These are phyloP conservation scores for Misopates orontium DNA, from an alignment of 257 asterid genomes.

Conservation along the genomic window DNA sequence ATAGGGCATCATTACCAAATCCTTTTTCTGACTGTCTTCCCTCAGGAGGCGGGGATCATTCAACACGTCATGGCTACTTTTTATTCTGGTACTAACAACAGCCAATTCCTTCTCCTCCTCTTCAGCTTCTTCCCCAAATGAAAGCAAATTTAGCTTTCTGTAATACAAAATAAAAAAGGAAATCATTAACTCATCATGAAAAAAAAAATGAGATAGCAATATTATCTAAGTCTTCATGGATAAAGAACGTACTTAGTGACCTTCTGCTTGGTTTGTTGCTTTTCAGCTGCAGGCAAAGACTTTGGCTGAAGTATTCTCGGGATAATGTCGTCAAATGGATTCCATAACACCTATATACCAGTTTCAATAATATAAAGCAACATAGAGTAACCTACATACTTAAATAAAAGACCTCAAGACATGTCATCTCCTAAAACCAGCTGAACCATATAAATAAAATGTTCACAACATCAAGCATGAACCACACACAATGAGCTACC, in stretches of 20 bases:
- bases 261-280: conserved; percentile 57
- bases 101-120: conserved; percentile 89
- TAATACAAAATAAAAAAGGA: conserved; percentile 27
- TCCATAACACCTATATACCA: conserved; percentile 77
- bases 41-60: conserved; percentile 94
- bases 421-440: not conserved
- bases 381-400: not conserved
- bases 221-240: conserved; percentile 21
- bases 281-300: conserved; percentile 52
- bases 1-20: conserved; percentile 43
- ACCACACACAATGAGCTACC: not conserved
- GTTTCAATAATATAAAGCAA: conserved; percentile 22
- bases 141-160: conserved; percentile 92
- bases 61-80: conserved; percentile 94
- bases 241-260: conserved; percentile 62
- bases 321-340: conserved; percentile 92
- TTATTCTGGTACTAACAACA: conserved; percentile 63
- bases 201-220: conserved; percentile 18
- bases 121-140: conserved; percentile 99
- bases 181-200: conserved; percentile 18
- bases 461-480: not conserved
- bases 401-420: not conserved
- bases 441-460: not conserved
- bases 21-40: conserved; percentile 49
- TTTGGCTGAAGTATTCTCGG: conserved; percentile 53